Evolutionary conservation across 306 rosid species (phyloP).

Genomic region (Cicer cuneatum): DNA sequence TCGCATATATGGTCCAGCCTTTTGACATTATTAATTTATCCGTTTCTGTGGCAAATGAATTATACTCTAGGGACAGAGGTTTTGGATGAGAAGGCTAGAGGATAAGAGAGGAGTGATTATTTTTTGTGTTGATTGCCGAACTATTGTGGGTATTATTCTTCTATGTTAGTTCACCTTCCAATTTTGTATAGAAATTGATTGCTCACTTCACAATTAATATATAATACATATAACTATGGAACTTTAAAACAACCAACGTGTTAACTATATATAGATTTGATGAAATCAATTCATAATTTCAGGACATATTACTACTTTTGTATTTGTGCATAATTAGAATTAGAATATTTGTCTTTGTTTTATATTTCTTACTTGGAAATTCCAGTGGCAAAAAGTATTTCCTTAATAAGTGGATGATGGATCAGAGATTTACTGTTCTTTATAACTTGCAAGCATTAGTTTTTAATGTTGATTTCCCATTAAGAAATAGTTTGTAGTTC

Average conservation of each 20-base stretch:
- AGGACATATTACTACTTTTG: not conserved
- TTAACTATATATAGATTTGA: slow-evolving; percentile 29
- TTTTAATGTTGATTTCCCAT: slow-evolving; percentile 21
- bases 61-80: slow-evolving; percentile 32
- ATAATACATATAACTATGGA: slow-evolving; percentile 2
- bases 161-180: slow-evolving; percentile 21
- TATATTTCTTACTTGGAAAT: slow-evolving; percentile 24
- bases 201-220: slow-evolving; percentile 22
- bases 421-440: slow-evolving; percentile 29
- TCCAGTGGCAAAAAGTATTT: slow-evolving; percentile 25
- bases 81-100: slow-evolving; percentile 26
- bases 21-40: slow-evolving; percentile 1
- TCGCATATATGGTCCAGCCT: slow-evolving; percentile 8
- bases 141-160: slow-evolving; percentile 23
- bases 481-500: slow-evolving; percentile 13
- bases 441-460: slow-evolving; percentile 23
- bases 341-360: slow-evolving; percentile 35
- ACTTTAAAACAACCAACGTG: slow-evolving; percentile 19
- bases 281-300: slow-evolving; percentile 30
- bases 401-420: slow-evolving; percentile 19
- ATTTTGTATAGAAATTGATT: slow-evolving; percentile 15
- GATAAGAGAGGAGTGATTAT: not conserved
- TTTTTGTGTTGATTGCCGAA: slow-evolving; percentile 18
- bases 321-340: slow-evolving; percentile 39
- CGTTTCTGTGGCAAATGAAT: slow-evolving; percentile 10